These are phyloP conservation scores for Xylaria castorea DNA, from an alignment of 495 filamentous ascomycete species.

Conservation along the genomic window DNA sequence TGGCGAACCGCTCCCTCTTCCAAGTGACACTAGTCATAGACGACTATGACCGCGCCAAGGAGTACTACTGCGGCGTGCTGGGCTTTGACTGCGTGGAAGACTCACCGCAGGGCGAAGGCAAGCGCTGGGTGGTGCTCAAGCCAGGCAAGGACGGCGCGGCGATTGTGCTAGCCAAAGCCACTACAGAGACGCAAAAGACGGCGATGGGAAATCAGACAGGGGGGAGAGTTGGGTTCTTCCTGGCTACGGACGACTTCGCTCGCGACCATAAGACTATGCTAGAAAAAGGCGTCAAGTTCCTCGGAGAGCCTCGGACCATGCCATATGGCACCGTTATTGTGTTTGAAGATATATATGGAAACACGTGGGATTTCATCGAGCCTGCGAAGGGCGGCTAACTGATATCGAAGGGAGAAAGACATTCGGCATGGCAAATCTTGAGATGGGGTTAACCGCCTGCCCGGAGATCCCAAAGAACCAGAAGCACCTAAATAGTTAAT, in stretches of 20 bases:
- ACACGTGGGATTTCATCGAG: constrained; percentile 25
- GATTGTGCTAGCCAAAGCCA: constrained; percentile 15
- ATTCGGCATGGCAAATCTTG: not conserved
- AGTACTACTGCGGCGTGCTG: constrained; percentile 19
- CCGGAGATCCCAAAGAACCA: not conserved
- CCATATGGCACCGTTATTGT: constrained; percentile 16
- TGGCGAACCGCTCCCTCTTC: constrained; percentile 24
- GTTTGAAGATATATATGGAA: constrained; percentile 23
- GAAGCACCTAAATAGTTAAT: not conserved
- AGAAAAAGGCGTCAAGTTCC: constrained; percentile 23
- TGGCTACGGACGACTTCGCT: constrained; percentile 18
- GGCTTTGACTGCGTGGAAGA: constrained; percentile 21
- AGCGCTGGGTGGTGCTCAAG: constrained; percentile 24
- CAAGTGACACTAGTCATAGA: constrained; percentile 25
- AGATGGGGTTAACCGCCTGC: not conserved
- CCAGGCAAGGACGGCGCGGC: constrained; percentile 19
- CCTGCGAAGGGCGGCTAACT: not conserved
- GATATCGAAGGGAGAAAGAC: not conserved
- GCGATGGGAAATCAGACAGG: constrained; percentile 18
- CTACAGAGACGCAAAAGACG: constrained; percentile 12
- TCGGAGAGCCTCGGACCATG: constrained; percentile 16
- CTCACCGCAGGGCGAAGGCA: constrained; percentile 14
- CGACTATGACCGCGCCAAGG: constrained; percentile 25
- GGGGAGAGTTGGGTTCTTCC: constrained; percentile 24
- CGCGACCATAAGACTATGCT: constrained; percentile 16